phyloP scores from a whole-genome alignment of 306 rosid genomes.

The Neltuma alba region DNA sequence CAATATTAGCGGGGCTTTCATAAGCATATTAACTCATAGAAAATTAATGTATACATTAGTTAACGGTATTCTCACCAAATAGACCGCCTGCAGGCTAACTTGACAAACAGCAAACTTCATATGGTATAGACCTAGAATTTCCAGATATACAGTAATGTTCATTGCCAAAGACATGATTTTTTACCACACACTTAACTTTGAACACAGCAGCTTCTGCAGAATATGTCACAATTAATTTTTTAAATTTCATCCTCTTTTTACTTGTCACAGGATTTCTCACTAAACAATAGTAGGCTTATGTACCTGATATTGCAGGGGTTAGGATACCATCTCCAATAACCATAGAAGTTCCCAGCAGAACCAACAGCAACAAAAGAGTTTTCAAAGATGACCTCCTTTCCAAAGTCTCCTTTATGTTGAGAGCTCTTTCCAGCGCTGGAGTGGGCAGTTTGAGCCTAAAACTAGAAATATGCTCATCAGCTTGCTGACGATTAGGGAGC shows the following conservation, averaged over 20 bases:
- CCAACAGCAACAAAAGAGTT: constrained; percentile 71
- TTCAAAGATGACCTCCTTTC: constrained; percentile 67
- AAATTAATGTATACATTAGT: not conserved
- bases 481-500: constrained; percentile 92
- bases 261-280: constrained; percentile 4
- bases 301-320: constrained; percentile 98
- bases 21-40: not conserved
- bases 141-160: not conserved
- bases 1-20: not conserved
- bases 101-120: not conserved
- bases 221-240: not conserved
- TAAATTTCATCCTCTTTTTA: not conserved
- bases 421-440: constrained; percentile 90
- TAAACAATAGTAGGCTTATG: constrained; percentile 18
- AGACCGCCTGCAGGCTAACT: not conserved
- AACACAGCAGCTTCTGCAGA: not conserved
- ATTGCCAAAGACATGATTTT: not conserved
- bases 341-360: constrained; percentile 95
- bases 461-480: constrained; percentile 89
- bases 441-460: constrained; percentile 92
- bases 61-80: not conserved
- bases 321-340: constrained; percentile 96
- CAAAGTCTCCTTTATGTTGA: constrained; percentile 70
- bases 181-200: not conserved
- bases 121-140: not conserved